Conservation (phyloP, 202 grass and related monocot species). For the Setaria italica region DNA sequence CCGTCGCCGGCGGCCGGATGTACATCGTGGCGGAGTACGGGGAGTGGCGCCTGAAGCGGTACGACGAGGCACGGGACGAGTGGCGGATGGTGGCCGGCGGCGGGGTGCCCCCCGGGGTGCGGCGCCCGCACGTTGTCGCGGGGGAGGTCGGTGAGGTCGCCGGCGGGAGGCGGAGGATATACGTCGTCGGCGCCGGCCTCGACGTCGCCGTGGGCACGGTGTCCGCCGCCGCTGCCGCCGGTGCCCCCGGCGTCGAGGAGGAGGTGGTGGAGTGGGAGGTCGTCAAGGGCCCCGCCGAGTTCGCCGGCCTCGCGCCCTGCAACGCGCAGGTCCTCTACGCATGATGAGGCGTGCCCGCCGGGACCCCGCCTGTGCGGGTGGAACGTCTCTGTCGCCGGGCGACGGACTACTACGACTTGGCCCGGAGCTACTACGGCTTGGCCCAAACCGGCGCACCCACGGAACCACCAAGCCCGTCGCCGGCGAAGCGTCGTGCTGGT, state of each 20-base stretch:
- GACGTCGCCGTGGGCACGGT: conserved; percentile 78
- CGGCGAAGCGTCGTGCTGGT: conserved; percentile 1
- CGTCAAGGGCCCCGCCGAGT: conserved; percentile 76
- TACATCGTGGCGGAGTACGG: conserved; percentile 95
- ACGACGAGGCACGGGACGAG: conserved; percentile 59
- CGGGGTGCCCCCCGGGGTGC: conserved; percentile 69
- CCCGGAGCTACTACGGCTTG: not conserved
- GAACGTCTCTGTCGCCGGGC: conserved; percentile 22
- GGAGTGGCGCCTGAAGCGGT: conserved; percentile 79
- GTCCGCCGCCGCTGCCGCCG: not conserved
- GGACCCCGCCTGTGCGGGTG: not conserved
- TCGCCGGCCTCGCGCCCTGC: conserved; percentile 75
- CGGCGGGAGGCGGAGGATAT: conserved; percentile 47
- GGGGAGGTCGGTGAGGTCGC: conserved; percentile 49
- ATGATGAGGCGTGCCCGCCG: conserved; percentile 40
- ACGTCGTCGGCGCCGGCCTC: conserved; percentile 81
- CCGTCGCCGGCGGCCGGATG: conserved; percentile 60
- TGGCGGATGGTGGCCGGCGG: conserved; percentile 67
- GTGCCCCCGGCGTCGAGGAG: not conserved
- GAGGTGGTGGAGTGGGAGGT: conserved; percentile 88
- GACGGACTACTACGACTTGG: not conserved
- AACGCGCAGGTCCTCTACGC: conserved; percentile 84
- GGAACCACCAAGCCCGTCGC: not conserved
- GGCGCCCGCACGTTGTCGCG: conserved; percentile 70
- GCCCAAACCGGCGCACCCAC: not conserved